phyloP scores from a whole-genome alignment of 768 basidiomycete genomes.

The Macrolepiota albuminosa region DNA sequence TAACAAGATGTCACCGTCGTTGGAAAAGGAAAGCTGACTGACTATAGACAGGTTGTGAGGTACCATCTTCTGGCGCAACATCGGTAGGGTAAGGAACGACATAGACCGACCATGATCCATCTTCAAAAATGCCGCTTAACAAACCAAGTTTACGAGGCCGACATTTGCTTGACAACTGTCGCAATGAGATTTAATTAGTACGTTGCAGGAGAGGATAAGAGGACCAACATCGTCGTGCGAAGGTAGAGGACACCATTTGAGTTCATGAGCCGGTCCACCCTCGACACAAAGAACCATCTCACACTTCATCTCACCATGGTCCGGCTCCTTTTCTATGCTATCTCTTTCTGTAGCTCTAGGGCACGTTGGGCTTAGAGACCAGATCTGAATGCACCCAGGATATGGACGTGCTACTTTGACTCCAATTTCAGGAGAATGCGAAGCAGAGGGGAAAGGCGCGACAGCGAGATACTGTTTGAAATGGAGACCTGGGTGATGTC shows the following conservation, averaged over 20 bases:
- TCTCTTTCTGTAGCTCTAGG: neutral
- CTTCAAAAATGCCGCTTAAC: slow-evolving; percentile 79
- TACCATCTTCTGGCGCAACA: slow-evolving; percentile 24
- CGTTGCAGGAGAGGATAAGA: neutral
- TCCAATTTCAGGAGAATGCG: slow-evolving; percentile 65
- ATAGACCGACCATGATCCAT: slow-evolving; percentile 79
- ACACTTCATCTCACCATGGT: slow-evolving; percentile 56
- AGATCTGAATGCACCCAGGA: slow-evolving; percentile 80
- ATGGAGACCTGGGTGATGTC: slow-evolving; percentile 40
- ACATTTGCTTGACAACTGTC: slow-evolving; percentile 7
- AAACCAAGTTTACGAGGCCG: slow-evolving; percentile 68
- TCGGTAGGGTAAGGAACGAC: slow-evolving; percentile 75
- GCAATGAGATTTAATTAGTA: neutral
- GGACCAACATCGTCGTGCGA: slow-evolving; percentile 53
- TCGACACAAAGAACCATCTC: slow-evolving; percentile 85
- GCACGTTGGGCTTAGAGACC: slow-evolving; percentile 44
- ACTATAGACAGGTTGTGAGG: slow-evolving; percentile 45
- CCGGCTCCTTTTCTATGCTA: slow-evolving; percentile 8
- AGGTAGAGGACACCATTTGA: slow-evolving; percentile 94
- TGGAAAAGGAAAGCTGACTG: slow-evolving; percentile 12
- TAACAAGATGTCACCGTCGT: neutral
- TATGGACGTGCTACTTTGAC: slow-evolving; percentile 49
- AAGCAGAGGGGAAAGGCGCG: slow-evolving; percentile 62
- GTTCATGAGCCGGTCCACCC: slow-evolving; percentile 70
- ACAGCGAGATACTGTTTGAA: slow-evolving; percentile 83